Evolutionary conservation across 805 yeast species (phyloP), one percentile per base, ranked within the genome.

Genomic region (Cyberlindnera xishuangbannaensis): DNA sequence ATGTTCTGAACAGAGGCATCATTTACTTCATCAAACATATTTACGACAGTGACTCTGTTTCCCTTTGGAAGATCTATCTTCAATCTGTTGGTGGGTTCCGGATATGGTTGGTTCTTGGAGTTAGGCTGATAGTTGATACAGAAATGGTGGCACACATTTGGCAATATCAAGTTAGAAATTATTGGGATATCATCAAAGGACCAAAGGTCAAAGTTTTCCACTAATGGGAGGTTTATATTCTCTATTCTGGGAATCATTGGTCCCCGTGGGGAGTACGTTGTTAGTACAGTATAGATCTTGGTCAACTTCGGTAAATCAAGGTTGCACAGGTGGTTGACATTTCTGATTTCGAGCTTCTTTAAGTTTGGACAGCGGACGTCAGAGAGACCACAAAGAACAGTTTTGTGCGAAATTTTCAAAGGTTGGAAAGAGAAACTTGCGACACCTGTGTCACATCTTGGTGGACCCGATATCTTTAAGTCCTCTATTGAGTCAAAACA

Each of bases 181-280:
- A 27, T 15, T 7, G 36, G 36, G 4, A 28, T 19, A 11, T 27
- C 36, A 3, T 16, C 30, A 17, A 25, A 33, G 6, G 36, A 33
- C 36, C 36, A 33, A 8, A 27, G 17, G 15, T 33, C 36, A 18
- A 33, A 27, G 6, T n/a, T 7, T 12, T 33, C 36, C 7, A 33
- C 26, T 15, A 13, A 10, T 12, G 30, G 27, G 4, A 32, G 15
- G 15, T 22, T 26, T 5, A 34, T 27, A 15, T 34, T 25, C 13
- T 11, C 17, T 29, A 34, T n/a, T 9, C 30, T 6, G 21, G 37
- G 37, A n/a, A 24, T 15, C 5, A 33, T 23, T 4, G 19, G 25
- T 7, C 33, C 37, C 2, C 15, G 10, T 12, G 28, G 18, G 12
- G 33, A 34, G 18, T 25, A 24, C 5, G 31, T 28, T 13, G 31